These are phyloP conservation scores for Eudorina sp. DNA, from an alignment of 139 green algal genomes.

Conservation along the genomic window DNA sequence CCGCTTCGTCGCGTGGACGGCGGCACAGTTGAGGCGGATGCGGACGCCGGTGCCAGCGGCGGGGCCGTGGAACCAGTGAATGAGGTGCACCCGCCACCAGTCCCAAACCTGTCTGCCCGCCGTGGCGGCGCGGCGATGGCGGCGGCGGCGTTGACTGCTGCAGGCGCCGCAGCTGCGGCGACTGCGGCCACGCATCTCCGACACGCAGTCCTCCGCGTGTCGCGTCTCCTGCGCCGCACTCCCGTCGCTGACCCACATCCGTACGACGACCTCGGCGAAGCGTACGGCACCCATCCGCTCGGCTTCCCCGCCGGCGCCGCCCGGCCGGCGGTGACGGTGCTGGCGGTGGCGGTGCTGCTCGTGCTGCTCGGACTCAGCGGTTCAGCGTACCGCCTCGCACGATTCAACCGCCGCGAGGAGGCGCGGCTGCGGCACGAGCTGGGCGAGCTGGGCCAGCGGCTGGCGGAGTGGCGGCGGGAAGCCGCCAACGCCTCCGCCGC, in stretches of 20 bases:
- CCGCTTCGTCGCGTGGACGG: too few relatives aligned
- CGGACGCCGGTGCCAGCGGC: too few relatives aligned
- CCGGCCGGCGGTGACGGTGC: neutral
- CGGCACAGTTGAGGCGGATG: neutral
- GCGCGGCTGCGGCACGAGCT: neutral
- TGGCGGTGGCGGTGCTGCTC: slow-evolving; percentile 11
- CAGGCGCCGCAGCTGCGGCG: too few relatives aligned
- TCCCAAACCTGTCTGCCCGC: too few relatives aligned
- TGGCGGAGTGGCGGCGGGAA: neutral
- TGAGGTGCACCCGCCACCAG: too few relatives aligned
- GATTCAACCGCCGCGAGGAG: neutral
- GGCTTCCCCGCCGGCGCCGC: too few relatives aligned
- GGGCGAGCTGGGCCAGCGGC: neutral
- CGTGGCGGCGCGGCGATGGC: neutral
- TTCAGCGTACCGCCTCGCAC: neutral
- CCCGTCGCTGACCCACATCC: neutral
- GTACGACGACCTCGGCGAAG: neutral
- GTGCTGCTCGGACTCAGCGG: neutral
- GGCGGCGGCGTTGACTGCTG: neutral
- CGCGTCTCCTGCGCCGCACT: neutral
- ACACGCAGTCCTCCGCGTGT: neutral
- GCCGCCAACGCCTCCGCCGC: neutral
- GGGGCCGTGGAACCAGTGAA: too few relatives aligned
- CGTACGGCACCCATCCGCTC: neutral
- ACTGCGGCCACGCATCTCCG: neutral